Conservation (phyloP, 164 flowering plant species). For the Umbilicus rupestris region DNA sequence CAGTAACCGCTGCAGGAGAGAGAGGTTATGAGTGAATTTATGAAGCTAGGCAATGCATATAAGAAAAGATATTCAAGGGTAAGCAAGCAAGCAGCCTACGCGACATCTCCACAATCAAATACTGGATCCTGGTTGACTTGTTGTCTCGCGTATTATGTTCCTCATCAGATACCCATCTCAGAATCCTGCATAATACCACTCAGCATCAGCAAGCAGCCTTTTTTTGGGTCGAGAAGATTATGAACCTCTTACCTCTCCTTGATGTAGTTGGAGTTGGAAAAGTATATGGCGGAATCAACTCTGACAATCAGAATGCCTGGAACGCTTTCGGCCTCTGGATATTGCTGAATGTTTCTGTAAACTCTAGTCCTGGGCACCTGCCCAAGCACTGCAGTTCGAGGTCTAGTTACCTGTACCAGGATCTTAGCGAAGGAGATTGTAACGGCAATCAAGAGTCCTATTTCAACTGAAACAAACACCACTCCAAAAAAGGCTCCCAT, state of each 20-base stretch:
- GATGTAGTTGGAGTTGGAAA: slow-evolving; percentile 75
- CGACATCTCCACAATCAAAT: slow-evolving; percentile 76
- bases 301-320: slow-evolving; percentile 58
- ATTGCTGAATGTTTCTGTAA: slow-evolving; percentile 26
- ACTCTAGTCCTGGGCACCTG: slow-evolving; percentile 28
- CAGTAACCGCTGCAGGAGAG: slow-evolving; percentile 57
- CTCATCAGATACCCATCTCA: slow-evolving; percentile 65
- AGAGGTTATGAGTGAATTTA: neutral
- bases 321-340: slow-evolving; percentile 54
- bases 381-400: slow-evolving; percentile 6
- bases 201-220: neutral
- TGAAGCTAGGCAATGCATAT: no score
- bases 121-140: slow-evolving; percentile 32
- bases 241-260: slow-evolving; percentile 90
- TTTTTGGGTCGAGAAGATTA: neutral
- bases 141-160: slow-evolving; percentile 36
- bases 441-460: slow-evolving; percentile 52
- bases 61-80: no score
- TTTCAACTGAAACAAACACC: slow-evolving; percentile 65
- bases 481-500: slow-evolving; percentile 97
- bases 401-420: neutral
- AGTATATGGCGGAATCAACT: slow-evolving; percentile 79
- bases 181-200: slow-evolving; percentile 34
- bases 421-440: neutral
- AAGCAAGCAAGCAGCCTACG: slow-evolving; percentile 40